Evolutionary conservation across 2,329 filamentous ascomycete genomes (phyloP).

Genomic region (Graphiopsis chlorocephala): DNA sequence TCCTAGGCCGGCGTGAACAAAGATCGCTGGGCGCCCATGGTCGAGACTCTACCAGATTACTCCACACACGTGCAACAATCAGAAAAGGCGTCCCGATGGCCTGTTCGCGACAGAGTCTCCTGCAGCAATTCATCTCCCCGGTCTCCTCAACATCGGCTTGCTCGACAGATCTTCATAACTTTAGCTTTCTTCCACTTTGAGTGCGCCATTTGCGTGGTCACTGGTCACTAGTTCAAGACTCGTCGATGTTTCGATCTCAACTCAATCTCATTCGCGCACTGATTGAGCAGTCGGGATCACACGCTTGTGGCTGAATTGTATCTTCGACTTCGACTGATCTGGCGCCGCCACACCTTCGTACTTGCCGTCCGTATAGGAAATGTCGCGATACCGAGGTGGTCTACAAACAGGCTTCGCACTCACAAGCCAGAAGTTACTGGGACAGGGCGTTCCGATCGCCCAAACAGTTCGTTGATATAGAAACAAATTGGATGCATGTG

Average conservation of each 20-base stretch:
- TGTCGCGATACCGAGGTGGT: not conserved
- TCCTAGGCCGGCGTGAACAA: not conserved
- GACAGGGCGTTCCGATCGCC: not conserved
- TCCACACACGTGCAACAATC: not conserved
- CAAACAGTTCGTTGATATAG: not conserved
- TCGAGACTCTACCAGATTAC: not conserved
- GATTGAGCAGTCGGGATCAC: not conserved
- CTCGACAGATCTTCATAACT: not conserved
- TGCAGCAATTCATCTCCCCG: not conserved
- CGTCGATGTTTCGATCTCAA: not conserved
- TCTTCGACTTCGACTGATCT: not conserved
- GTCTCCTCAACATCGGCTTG: not conserved
- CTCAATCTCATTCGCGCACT: not conserved
- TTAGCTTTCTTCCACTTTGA: not conserved
- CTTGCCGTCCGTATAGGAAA: too few relatives aligned
- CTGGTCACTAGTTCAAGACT: not conserved
- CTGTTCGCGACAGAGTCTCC: not conserved
- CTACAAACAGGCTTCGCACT: not conserved
- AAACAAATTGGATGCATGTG: not conserved
- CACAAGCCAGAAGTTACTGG: not conserved
- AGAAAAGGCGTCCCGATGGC: not conserved
- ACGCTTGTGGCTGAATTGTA: not conserved
- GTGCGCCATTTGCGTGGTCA: not conserved
- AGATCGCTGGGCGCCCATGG: not conserved
- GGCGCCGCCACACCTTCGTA: not conserved